phyloP scores from a whole-genome alignment of 176 grass and related monocot genomes.

The Miscanthus lutarioriparius region DNA sequence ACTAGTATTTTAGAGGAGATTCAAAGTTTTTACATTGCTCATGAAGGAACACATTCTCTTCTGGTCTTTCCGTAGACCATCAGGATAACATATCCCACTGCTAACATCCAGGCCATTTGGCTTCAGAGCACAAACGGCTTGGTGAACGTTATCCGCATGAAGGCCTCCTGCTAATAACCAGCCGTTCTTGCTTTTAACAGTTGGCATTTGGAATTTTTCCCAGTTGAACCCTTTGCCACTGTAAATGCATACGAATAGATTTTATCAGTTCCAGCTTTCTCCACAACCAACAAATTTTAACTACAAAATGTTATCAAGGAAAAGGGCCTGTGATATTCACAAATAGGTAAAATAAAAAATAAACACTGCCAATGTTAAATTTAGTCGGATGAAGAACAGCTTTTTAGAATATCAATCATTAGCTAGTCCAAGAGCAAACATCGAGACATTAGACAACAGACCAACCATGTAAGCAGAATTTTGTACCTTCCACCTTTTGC shows the following conservation, averaged over 20 bases:
- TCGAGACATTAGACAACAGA: neutral
- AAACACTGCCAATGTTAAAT: neutral
- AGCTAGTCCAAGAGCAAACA: constrained; percentile 1
- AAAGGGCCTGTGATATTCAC: neutral
- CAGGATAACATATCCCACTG: constrained; percentile 65
- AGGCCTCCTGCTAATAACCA: constrained; percentile 86
- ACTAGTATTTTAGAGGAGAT: neutral
- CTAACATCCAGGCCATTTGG: constrained; percentile 75
- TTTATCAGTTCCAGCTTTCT: neutral
- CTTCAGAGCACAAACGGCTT: constrained; percentile 46
- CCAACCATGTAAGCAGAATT: neutral
- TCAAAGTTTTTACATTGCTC: constrained; percentile 42
- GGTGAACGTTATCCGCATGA: constrained; percentile 59
- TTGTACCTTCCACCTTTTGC: constrained; percentile 78
- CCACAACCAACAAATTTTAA: neutral
- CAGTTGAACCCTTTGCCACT: constrained; percentile 92
- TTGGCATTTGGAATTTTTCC: constrained; percentile 65
- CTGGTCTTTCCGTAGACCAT: constrained; percentile 51
- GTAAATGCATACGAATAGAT: constrained; percentile 13
- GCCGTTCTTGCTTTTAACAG: constrained; percentile 56
- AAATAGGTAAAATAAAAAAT: neutral
- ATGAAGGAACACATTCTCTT: constrained; percentile 63
- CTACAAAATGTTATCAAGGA: neutral
- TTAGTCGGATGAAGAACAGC: neutral
- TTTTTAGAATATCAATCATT: neutral